A percentile compares a stretch with the other conserved stretches of the same genome.
phyloP scores from a whole-genome alignment of 768 basidiomycete species.

The Suillus clintonianus region DNA sequence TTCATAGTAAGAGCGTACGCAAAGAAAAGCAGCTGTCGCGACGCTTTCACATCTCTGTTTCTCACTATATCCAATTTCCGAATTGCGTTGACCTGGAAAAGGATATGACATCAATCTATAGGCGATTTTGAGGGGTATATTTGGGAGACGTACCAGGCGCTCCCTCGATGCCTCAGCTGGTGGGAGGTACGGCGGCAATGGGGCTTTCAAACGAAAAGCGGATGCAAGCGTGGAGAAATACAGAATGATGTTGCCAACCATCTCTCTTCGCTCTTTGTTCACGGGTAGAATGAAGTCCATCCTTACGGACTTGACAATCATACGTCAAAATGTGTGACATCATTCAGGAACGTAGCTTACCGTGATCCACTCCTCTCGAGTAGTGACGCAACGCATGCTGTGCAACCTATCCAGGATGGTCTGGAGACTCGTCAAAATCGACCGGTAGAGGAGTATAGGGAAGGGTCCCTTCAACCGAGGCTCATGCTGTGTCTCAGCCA shows the following conservation, averaged over 20 bases:
- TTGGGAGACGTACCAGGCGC: constrained; percentile 57
- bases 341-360: constrained; percentile 40
- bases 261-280: constrained; percentile 84
- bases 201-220: constrained; percentile 83
- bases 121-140: not conserved
- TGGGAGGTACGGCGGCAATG: constrained; percentile 94
- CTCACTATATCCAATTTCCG: constrained; percentile 86
- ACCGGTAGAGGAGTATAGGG: constrained; percentile 82
- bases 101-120: not conserved
- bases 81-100: constrained; percentile 73
- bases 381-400: constrained; percentile 96
- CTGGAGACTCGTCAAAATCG: constrained; percentile 79
- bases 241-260: constrained; percentile 94
- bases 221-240: constrained; percentile 81
- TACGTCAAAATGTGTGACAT: not conserved
- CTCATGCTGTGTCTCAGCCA: constrained; percentile 89
- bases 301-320: constrained; percentile 62
- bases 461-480: constrained; percentile 96
- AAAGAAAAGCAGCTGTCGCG: constrained; percentile 87
- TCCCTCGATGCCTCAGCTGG: constrained; percentile 86
- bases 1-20: constrained; percentile 95
- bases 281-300: constrained; percentile 90
- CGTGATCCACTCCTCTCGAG: constrained; percentile 92
- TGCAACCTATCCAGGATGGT: constrained; percentile 87
- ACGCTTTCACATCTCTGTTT: constrained; percentile 76